Evolutionary conservation across 2,329 filamentous ascomycete species (phyloP).

Genomic region (Penicillium sp.): DNA sequence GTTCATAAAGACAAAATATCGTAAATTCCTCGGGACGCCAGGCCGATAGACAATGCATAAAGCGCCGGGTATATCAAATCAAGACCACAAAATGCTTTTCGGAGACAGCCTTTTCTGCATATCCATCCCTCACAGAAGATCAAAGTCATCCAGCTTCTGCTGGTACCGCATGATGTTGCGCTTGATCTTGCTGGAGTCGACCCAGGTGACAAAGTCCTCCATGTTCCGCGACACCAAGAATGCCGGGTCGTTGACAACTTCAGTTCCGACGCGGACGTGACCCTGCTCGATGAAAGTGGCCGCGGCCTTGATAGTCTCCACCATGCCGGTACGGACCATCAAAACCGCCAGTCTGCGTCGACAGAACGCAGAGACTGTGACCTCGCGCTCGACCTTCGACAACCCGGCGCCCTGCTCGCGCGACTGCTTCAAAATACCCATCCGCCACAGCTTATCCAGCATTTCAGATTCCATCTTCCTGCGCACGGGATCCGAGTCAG

Average conservation of each 20-base stretch:
- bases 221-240: slow-evolving; percentile 85
- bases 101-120: not conserved
- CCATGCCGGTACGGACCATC: slow-evolving; percentile 88
- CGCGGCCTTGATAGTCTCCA: slow-evolving; percentile 80
- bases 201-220: slow-evolving; percentile 97
- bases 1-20: slow-evolving; percentile 1
- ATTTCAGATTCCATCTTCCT: slow-evolving; percentile 82
- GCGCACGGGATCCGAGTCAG: slow-evolving; percentile 72
- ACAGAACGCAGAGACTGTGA: slow-evolving; percentile 87
- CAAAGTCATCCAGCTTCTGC: slow-evolving; percentile 94
- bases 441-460: slow-evolving; percentile 87
- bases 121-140: slow-evolving; percentile 63
- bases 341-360: slow-evolving; percentile 80
- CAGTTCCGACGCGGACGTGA: slow-evolving; percentile 85
- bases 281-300: slow-evolving; percentile 86
- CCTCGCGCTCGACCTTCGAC: slow-evolving; percentile 73
- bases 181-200: slow-evolving; percentile 95
- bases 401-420: slow-evolving; percentile 73
- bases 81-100: slow-evolving; percentile 24
- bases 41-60: slow-evolving; percentile 19
- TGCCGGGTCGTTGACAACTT: slow-evolving; percentile 84
- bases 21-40: slow-evolving; percentile 13
- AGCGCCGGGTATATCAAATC: slow-evolving; percentile 26
- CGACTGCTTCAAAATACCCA: slow-evolving; percentile 75
- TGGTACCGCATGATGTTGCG: slow-evolving; percentile 91